Evolutionary conservation across 202 grass and related monocot genomes (phyloP).

Genomic region (Digitaria exilis): DNA sequence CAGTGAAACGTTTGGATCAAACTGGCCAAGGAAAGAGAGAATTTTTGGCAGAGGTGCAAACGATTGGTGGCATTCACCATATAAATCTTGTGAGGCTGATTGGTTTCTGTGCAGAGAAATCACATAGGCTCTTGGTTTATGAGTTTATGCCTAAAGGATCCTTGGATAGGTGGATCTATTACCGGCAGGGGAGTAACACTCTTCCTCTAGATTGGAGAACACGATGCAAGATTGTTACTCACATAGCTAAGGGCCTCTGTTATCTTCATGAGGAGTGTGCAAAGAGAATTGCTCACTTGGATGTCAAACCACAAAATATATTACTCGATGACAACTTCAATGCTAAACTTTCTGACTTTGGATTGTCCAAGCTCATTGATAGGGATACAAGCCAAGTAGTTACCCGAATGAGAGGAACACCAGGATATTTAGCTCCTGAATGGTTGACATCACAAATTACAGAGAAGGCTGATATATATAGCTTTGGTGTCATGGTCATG

Average conservation of each 20-base stretch:
- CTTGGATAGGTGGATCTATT: slow-evolving; percentile 55
- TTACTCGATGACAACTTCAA: slow-evolving; percentile 15
- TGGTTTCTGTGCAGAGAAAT: slow-evolving; percentile 15
- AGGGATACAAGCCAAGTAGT: slow-evolving; percentile 43
- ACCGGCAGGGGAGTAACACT: neutral
- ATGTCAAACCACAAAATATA: slow-evolving; percentile 25
- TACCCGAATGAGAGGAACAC: slow-evolving; percentile 3
- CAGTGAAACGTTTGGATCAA: slow-evolving; percentile 46
- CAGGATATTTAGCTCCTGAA: neutral
- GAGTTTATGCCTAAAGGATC: slow-evolving; percentile 49
- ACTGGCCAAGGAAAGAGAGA: slow-evolving; percentile 33
- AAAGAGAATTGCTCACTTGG: slow-evolving; percentile 51
- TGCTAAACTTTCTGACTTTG: slow-evolving; percentile 57
- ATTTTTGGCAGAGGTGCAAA: slow-evolving; percentile 50
- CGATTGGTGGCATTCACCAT: slow-evolving; percentile 45
- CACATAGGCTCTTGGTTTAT: slow-evolving; percentile 38
- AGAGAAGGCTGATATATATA: slow-evolving; percentile 59
- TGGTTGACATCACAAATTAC: slow-evolving; percentile 30
- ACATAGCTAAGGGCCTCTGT: slow-evolving; percentile 36
- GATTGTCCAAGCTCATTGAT: slow-evolving; percentile 49
- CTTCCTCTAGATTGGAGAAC: slow-evolving; percentile 40
- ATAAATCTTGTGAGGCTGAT: slow-evolving; percentile 42
- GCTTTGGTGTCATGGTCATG: slow-evolving; percentile 50
- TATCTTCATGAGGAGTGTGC: slow-evolving; percentile 52
- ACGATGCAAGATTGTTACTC: slow-evolving; percentile 38